Conservation (phyloP, 2,329 filamentous ascomycete species). For the Diaporthe humulicola region DNA sequence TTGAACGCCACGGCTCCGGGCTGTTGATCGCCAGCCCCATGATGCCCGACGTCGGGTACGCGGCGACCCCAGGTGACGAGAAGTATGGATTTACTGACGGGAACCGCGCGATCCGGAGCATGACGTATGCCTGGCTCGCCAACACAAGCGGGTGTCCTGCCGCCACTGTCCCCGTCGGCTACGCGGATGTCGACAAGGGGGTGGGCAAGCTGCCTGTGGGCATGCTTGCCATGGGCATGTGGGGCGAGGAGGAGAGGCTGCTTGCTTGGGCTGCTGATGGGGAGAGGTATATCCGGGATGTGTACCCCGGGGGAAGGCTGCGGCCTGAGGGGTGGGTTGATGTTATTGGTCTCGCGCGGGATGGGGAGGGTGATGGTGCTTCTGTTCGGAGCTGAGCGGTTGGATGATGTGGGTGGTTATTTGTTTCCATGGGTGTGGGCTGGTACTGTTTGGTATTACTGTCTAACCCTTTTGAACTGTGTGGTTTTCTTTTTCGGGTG, state of each 20-base stretch:
- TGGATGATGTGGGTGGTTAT: no score
- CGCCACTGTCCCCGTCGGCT: slow-evolving; percentile 81
- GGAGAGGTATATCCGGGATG: slow-evolving; percentile 67
- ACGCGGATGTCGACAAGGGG: slow-evolving; percentile 68
- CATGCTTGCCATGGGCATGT: slow-evolving; percentile 74
- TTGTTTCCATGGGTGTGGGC: background rate
- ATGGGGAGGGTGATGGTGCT: slow-evolving; percentile 36
- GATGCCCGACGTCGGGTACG: slow-evolving; percentile 81
- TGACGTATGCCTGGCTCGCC: slow-evolving; percentile 89
- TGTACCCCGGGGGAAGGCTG: slow-evolving; percentile 61
- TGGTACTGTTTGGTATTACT: background rate
- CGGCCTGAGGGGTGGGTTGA: slow-evolving; percentile 71
- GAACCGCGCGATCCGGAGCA: slow-evolving; percentile 79
- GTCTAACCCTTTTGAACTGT: background rate
- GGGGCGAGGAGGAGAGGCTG: slow-evolving; percentile 75
- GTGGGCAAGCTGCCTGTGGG: slow-evolving; percentile 72
- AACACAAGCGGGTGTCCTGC: slow-evolving; percentile 86
- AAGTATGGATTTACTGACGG: slow-evolving; percentile 82
- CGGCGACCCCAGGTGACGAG: slow-evolving; percentile 68
- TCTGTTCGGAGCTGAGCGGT: background rate
- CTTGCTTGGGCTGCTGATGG: slow-evolving; percentile 70
- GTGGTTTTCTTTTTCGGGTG: background rate
- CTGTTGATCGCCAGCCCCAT: slow-evolving; percentile 86
- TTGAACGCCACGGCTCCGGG: slow-evolving; percentile 74
- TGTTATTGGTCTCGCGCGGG: slow-evolving; percentile 59